Conservation (phyloP, 768 basidiomycete genomes). For the Pisolithus microcarpus region DNA sequence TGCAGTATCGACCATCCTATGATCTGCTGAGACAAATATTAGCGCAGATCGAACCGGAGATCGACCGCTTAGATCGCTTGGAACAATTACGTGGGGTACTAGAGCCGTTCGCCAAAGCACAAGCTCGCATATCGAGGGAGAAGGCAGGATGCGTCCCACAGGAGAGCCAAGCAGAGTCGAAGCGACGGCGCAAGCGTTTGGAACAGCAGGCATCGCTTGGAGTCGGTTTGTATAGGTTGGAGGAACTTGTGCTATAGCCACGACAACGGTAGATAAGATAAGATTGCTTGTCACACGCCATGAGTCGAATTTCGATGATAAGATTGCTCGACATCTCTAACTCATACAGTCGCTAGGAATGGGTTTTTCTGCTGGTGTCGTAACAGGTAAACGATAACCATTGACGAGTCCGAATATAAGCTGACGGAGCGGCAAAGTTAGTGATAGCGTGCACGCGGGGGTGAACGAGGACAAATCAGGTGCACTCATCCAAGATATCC, state of each 20-base stretch:
- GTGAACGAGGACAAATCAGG: slow-evolving; percentile 56
- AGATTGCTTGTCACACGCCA: background rate
- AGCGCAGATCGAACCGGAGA: slow-evolving; percentile 48
- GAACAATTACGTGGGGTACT: slow-evolving; percentile 55
- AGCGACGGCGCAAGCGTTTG: slow-evolving; percentile 45
- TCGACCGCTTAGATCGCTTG: slow-evolving; percentile 40
- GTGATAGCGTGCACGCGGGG: slow-evolving; percentile 58
- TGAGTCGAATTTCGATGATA: slow-evolving; percentile 14
- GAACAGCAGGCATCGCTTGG: slow-evolving; percentile 45
- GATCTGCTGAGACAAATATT: slow-evolving; percentile 42
- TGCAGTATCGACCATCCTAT: slow-evolving; percentile 59
- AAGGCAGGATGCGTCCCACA: slow-evolving; percentile 27
- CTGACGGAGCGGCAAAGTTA: slow-evolving; percentile 34
- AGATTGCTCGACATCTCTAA: slow-evolving; percentile 14
- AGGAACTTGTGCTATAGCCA: slow-evolving; percentile 55
- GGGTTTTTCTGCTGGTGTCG: slow-evolving; percentile 18
- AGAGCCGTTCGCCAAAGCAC: slow-evolving; percentile 54
- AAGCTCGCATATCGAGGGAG: slow-evolving; percentile 42
- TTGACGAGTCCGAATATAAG: background rate
- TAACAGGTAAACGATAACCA: slow-evolving; percentile 18
- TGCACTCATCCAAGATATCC: slow-evolving; percentile 48
- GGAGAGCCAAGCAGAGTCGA: slow-evolving; percentile 38
- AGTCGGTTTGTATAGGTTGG: slow-evolving; percentile 64
- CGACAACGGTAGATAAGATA: background rate
- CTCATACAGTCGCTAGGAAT: slow-evolving; percentile 6